Evolutionary conservation across 352 stramenopile genomes (phyloP), one percentile per base, ranked within the genome.

Genomic region (Phytophthora parvispora): DNA sequence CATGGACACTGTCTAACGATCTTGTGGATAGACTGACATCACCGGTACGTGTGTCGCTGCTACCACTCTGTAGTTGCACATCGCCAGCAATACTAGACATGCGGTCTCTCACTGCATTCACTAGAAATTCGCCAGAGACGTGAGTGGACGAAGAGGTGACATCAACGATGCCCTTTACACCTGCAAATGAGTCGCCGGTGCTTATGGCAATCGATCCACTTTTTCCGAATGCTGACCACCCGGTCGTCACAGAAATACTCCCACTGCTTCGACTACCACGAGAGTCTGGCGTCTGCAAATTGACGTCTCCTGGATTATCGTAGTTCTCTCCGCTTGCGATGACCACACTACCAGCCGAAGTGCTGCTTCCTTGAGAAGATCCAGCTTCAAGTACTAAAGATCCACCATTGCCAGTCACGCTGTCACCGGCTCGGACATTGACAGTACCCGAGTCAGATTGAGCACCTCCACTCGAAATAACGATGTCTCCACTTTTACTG

Each of bases 311-410:
- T 25, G 71, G 51, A 56, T 66, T 72, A 3, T 59, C 64, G 22
- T 65, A 52, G 25, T 66, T 73, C 43, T 66, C 56, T 2, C 74
- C 74, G 15, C 67, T 79, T 50, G 67, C 54, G 22, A 83, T 80
- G 29, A 78, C 12, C 10, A 83, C 68, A 36, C 64, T 75, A 47
- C 75, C 75, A 36, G 67, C 68, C 47, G 52, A n/a, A 48, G 71
- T 62, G 18, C 31, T 36, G 31, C 49, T 63, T n/a, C 60, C 67
- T 36, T 58, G 36, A 42, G 81, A 74, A 24, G 71, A 71, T n/a
- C 84, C 84, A 52, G 73, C 74, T 70, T 80, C 50, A 27, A 90
- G 29, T 18, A 69, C 28, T 43, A 90, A 60, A 32, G 55, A 69
- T 12, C 78, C 80, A 36, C 80, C 81, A 28, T 78, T 13, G 8